A percentile compares a stretch with the other conserved stretches of the same genome.
Conservation (phyloP, 306 rosid species). For the Lathyrus sativus region DNA sequence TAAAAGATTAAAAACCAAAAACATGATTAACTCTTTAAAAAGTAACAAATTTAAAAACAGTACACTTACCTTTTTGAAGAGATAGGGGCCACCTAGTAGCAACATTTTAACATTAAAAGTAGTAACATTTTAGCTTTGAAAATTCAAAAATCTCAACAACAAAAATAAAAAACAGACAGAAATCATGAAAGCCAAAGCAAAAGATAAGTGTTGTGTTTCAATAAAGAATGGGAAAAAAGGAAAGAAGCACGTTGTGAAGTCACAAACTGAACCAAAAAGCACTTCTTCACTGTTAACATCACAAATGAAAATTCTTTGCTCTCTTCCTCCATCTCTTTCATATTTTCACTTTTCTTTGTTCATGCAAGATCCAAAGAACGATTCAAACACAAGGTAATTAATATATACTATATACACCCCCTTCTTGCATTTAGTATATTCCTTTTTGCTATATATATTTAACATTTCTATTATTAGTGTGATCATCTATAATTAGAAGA, state of each 20-base stretch:
- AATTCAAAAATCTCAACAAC: constrained; percentile 41
- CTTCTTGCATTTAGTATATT: neutral
- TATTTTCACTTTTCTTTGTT: constrained; percentile 57
- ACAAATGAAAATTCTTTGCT: constrained; percentile 70
- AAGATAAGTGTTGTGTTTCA: constrained; percentile 48
- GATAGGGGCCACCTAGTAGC: constrained; percentile 47
- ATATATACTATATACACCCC: neutral
- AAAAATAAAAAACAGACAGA: constrained; percentile 34
- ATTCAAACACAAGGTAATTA: constrained; percentile 65
- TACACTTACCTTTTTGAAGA: constrained; percentile 38
- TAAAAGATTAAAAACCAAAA: constrained; percentile 41
- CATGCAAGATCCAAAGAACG: constrained; percentile 84
- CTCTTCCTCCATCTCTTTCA: constrained; percentile 54
- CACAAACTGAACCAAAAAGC: constrained; percentile 36
- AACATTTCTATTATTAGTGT: constrained; percentile 17
- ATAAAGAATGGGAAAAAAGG: constrained; percentile 60
- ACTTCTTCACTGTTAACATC: constrained; percentile 45
- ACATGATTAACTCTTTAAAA: constrained; percentile 50
- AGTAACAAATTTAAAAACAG: constrained; percentile 43
- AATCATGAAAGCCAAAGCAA: constrained; percentile 76
- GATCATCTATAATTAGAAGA: constrained; percentile 24
- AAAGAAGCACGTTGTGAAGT: constrained; percentile 58
- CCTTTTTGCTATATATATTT: neutral
- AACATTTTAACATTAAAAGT: constrained; percentile 44
- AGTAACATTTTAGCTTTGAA: constrained; percentile 55